phyloP scores from a whole-genome alignment of 768 basidiomycete species.

The Psilocybe sp. region DNA sequence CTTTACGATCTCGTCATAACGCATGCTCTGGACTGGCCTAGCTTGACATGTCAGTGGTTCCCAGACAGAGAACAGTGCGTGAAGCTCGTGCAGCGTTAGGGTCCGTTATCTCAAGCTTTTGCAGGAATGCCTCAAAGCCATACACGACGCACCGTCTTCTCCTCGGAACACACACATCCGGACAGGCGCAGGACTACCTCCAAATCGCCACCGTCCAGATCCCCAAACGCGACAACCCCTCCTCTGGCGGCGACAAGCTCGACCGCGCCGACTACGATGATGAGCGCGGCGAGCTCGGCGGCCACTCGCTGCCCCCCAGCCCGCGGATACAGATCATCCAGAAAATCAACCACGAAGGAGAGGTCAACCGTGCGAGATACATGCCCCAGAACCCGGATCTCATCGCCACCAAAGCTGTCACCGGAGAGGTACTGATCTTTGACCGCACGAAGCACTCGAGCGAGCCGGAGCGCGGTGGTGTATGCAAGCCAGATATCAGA shows the following conservation, averaged over 20 bases:
- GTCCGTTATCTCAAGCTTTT: neutral
- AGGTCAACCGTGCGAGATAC: slow-evolving; percentile 96
- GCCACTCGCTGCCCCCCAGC: slow-evolving; percentile 79
- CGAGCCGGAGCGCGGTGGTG: slow-evolving; percentile 82
- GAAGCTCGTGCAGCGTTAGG: neutral
- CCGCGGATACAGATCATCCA: slow-evolving; percentile 90
- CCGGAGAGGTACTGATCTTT: slow-evolving; percentile 91
- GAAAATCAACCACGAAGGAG: slow-evolving; percentile 91
- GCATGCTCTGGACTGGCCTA: slow-evolving; percentile 98
- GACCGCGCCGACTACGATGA: slow-evolving; percentile 84
- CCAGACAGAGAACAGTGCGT: slow-evolving; percentile 92
- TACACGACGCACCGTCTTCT: slow-evolving; percentile 93
- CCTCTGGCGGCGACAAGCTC: slow-evolving; percentile 70
- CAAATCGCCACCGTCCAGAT: slow-evolving; percentile 95
- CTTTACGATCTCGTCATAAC: slow-evolving; percentile 97
- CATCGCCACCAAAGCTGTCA: slow-evolving; percentile 91
- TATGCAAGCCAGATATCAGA: slow-evolving; percentile 87
- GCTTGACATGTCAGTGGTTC: slow-evolving; percentile 97
- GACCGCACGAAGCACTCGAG: slow-evolving; percentile 96
- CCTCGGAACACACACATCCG: slow-evolving; percentile 96
- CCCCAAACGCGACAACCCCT: slow-evolving; percentile 71
- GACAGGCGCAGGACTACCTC: slow-evolving; percentile 89
- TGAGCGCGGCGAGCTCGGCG: slow-evolving; percentile 92
- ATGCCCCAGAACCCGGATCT: slow-evolving; percentile 99
- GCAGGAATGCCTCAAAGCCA: slow-evolving; percentile 85